These are phyloP conservation scores for Plasmopara viticola DNA, from an alignment of 352 stramenopile species.

Conservation along the genomic window DNA sequence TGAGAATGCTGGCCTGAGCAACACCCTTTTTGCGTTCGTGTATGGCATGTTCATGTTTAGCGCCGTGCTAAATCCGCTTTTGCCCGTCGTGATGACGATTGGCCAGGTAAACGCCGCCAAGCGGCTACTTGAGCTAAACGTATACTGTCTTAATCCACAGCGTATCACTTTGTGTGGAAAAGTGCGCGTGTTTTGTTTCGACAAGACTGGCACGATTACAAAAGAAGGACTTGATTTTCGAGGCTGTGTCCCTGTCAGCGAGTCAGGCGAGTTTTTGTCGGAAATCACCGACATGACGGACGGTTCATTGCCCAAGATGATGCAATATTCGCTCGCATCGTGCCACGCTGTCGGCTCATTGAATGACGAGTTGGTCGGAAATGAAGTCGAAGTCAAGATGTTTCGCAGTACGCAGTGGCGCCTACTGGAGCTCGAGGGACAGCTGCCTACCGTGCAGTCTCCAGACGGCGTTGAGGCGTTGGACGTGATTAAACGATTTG, in stretches of 20 bases:
- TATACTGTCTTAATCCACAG: constrained; percentile 80
- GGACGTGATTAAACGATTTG: constrained; percentile 84
- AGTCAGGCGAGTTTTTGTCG: constrained; percentile 30
- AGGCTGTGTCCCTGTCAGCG: constrained; percentile 46
- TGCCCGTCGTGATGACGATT: constrained; percentile 87
- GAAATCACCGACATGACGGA: constrained; percentile 60
- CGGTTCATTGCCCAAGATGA: constrained; percentile 26
- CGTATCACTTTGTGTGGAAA: constrained; percentile 43
- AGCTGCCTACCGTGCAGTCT: constrained; percentile 39
- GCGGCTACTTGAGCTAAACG: constrained; percentile 59
- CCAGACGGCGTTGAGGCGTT: constrained; percentile 37
- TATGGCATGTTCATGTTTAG: constrained; percentile 82
- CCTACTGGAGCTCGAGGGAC: constrained; percentile 46
- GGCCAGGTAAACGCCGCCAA: constrained; percentile 80
- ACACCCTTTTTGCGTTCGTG: constrained; percentile 60
- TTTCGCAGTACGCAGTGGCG: constrained; percentile 72
- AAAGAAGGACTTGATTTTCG: constrained; percentile 86
- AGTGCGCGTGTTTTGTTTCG: constrained; percentile 79
- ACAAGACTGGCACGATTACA: constrained; percentile 91
- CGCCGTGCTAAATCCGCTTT: constrained; percentile 70
- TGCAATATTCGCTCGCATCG: constrained; percentile 67
- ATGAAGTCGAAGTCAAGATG: constrained; percentile 86
- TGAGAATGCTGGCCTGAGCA: constrained; percentile 56
- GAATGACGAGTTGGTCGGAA: constrained; percentile 72
- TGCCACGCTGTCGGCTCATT: constrained; percentile 79